phyloP scores from a whole-genome alignment of 192 early-diverging fungal species.

The Entophlyctis helioformis region DNA sequence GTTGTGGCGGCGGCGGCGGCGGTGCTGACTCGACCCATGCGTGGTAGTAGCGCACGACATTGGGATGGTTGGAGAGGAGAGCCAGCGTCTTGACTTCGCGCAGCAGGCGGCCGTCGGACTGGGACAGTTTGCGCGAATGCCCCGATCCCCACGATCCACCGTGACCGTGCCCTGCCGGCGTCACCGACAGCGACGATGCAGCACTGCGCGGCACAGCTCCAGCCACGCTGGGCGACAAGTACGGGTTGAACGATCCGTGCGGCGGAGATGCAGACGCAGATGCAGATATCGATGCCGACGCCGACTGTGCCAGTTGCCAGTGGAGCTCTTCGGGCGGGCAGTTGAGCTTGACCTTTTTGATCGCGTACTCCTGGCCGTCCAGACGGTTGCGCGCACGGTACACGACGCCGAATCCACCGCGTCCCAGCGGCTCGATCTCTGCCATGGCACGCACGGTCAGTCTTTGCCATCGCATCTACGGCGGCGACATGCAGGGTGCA shows the following conservation, averaged over 20 bases:
- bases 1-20: background rate
- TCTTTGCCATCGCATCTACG: too few relatives aligned
- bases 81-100: slow-evolving; percentile 38
- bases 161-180: background rate
- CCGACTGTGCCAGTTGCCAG: too few relatives aligned
- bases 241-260: too few relatives aligned
- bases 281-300: too few relatives aligned
- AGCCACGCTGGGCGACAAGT: too few relatives aligned
- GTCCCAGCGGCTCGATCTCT: too few relatives aligned
- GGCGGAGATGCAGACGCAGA: too few relatives aligned
- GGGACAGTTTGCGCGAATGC: slow-evolving; percentile 5
- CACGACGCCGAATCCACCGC: slow-evolving; percentile 29
- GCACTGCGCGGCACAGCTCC: too few relatives aligned
- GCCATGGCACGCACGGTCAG: too few relatives aligned
- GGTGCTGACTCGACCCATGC: slow-evolving; percentile 28
- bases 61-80: slow-evolving; percentile 27
- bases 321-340: slow-evolving; percentile 17
- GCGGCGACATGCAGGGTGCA: too few relatives aligned
- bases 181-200: slow-evolving; percentile 5
- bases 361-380: slow-evolving; percentile 36
- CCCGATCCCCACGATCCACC: too few relatives aligned
- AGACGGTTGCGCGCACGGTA: slow-evolving; percentile 22
- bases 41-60: slow-evolving; percentile 32
- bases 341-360: slow-evolving; percentile 34
- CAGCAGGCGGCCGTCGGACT: slow-evolving; percentile 19